Conservation (phyloP, 169 alveolate genomes). For the Plasmodium gonderi region DNA sequence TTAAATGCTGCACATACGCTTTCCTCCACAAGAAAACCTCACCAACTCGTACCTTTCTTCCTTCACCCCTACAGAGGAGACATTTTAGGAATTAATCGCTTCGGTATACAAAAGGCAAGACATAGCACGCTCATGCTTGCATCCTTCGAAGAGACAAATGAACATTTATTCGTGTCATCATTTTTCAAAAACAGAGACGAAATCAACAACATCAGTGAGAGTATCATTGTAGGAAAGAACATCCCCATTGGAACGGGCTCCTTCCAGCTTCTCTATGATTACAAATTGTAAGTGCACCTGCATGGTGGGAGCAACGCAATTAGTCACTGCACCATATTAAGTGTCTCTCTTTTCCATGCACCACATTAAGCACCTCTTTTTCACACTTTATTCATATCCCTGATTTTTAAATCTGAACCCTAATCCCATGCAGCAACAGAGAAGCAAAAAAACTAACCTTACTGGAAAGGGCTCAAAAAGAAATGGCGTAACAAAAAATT, state of each 20-base stretch:
- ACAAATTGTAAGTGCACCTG: slow-evolving; percentile 26
- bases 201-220: slow-evolving; percentile 95
- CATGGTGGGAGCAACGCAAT: neutral
- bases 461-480: slow-evolving; percentile 41
- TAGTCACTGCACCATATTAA: neutral
- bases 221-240: slow-evolving; percentile 97
- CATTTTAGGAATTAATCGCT: slow-evolving; percentile 96
- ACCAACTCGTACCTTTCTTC: neutral
- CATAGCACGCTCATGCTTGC: slow-evolving; percentile 98
- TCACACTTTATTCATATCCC: too few relatives aligned
- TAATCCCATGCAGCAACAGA: slow-evolving; percentile 10
- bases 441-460: slow-evolving; percentile 34
- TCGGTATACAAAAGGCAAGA: slow-evolving; percentile 97
- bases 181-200: slow-evolving; percentile 92
- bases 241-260: slow-evolving; percentile 97
- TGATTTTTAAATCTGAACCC: too few relatives aligned
- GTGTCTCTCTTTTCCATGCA: neutral
- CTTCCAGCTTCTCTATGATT: slow-evolving; percentile 79
- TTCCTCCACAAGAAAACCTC: neutral
- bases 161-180: slow-evolving; percentile 98
- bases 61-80: slow-evolving; percentile 85
- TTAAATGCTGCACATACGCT: neutral
- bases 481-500: neutral
- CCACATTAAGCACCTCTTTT: neutral
- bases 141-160: slow-evolving; percentile 99